A percentile compares a stretch with the other conserved stretches of the same genome.
phyloP scores from a whole-genome alignment of 1,284 basidiomycete species.

The Thelephora terrestris region DNA sequence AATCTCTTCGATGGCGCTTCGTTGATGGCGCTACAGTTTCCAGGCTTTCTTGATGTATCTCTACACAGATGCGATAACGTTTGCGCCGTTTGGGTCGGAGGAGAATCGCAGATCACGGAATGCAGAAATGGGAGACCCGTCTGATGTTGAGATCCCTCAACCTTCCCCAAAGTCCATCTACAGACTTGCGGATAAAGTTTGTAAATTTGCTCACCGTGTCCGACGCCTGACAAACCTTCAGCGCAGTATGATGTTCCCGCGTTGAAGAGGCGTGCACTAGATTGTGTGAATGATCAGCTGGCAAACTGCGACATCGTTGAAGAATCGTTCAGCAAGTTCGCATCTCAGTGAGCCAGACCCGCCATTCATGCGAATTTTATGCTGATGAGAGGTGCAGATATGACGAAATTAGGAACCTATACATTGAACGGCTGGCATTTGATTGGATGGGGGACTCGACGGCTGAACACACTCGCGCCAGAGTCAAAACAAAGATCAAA shows the following conservation, averaged over 20 bases:
- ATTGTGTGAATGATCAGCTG: constrained; percentile 10
- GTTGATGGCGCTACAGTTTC: constrained; percentile 8
- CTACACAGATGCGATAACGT: constrained; percentile 12
- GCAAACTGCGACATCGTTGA: constrained; percentile 9
- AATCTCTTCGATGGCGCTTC: background rate
- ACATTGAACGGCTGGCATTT: background rate
- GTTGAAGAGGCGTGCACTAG: constrained; percentile 8
- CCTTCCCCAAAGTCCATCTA: constrained; percentile 17
- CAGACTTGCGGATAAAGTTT: constrained; percentile 12
- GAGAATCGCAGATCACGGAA: background rate
- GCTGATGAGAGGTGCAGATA: background rate
- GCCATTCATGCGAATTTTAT: background rate
- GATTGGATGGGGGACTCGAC: background rate
- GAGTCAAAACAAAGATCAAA: background rate
- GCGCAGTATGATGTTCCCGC: constrained; percentile 10
- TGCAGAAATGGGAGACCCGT: background rate
- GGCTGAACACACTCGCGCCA: background rate
- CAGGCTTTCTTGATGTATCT: constrained; percentile 15
- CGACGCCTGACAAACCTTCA: background rate
- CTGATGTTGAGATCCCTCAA: constrained; percentile 5
- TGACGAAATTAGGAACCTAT: background rate
- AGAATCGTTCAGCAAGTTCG: constrained; percentile 10
- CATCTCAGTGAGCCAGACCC: background rate
- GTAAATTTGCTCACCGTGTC: background rate
- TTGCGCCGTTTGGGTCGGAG: constrained; percentile 15